Base-by-base conservation (phyloP, 2,329 filamentous ascomycete genomes). In the Venturia carpophila region DNA sequence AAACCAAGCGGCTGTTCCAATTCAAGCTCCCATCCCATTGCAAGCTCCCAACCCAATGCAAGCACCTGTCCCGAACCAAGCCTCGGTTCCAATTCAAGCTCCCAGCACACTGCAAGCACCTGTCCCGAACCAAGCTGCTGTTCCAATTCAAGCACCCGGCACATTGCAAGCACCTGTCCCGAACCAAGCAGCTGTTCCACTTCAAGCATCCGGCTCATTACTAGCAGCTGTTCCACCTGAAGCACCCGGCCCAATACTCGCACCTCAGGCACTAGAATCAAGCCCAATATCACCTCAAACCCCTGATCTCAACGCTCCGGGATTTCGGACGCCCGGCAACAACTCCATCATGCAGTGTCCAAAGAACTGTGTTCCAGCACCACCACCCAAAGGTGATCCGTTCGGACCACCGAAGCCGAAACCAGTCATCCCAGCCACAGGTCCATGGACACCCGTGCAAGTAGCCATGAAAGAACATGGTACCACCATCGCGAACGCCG, bases 401-500 rank as follows among this genome's bases (percentile, higher is more conserved):
- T 45, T 43, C n/a, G 60, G 60, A 19, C 39, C 37, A 17, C 39
- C 37, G 34, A 61, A 61, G n/a, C 39, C 60, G 5, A 34, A 61
- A 61, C 17, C 39, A n/a, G 6, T 39, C n/a, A 61, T 61, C 5
- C 60, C 60, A 21, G 17, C 37, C 6, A 19, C 21, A 24, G 42
- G 42, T 17, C 13, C 19, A 24, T 61, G 60, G 60, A 21, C 60
- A 7, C 60, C 60, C 4, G 5, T 61, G 15, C 7, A 61, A 10
- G 27, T 10, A 1, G 60, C 60, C n/a, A 27, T 61, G 15, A 42
- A 27, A 19, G 60, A 43, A 13, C n/a, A 61, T 19, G 60, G 39
- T 9, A 1, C 37, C n/a, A 43, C 43, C 13, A 43, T 61, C n/a
- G 42, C 60, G 2, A 34, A 13, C 6, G 60, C 2, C 5, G 24